These are phyloP conservation scores for Colletotrichum gigasporum DNA, from an alignment of 2,329 filamentous ascomycete genomes.

Conservation along the genomic window DNA sequence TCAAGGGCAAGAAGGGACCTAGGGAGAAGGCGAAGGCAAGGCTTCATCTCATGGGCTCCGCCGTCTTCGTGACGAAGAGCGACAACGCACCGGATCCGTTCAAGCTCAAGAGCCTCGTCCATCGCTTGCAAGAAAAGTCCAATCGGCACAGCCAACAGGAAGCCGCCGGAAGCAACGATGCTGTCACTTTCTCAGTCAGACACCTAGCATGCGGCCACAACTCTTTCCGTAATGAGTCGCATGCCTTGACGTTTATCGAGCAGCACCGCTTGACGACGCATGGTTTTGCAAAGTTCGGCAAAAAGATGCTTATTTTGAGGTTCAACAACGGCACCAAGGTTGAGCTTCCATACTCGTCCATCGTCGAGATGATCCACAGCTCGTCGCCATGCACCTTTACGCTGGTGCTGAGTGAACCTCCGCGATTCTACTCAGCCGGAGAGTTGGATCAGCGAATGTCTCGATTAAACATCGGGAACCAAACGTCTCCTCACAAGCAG, in stretches of 20 bases:
- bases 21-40: constrained; percentile 40
- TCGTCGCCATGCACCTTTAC: constrained; percentile 50
- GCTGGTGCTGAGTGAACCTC: constrained; percentile 61
- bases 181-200: constrained; percentile 31
- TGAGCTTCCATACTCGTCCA: constrained; percentile 58
- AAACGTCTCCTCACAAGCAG: neutral
- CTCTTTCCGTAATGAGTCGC: constrained; percentile 43
- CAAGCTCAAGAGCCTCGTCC: constrained; percentile 45
- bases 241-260: constrained; percentile 52
- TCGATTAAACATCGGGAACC: neutral
- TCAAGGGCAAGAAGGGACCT: neutral
- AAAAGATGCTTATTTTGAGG: constrained; percentile 50
- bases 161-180: constrained; percentile 32
- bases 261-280: constrained; percentile 48
- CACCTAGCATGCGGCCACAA: constrained; percentile 56
- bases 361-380: constrained; percentile 55
- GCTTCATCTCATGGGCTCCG: constrained; percentile 40
- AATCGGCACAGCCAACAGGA: constrained; percentile 32
- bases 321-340: constrained; percentile 33
- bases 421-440: constrained; percentile 52
- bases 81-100: constrained; percentile 45
- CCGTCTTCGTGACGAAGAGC: constrained; percentile 45
- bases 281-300: constrained; percentile 53
- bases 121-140: constrained; percentile 41
- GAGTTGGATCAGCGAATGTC: neutral